Base-by-base conservation (phyloP, 116 monocot genomes). In the Papilionanthe hybrid region DNA sequence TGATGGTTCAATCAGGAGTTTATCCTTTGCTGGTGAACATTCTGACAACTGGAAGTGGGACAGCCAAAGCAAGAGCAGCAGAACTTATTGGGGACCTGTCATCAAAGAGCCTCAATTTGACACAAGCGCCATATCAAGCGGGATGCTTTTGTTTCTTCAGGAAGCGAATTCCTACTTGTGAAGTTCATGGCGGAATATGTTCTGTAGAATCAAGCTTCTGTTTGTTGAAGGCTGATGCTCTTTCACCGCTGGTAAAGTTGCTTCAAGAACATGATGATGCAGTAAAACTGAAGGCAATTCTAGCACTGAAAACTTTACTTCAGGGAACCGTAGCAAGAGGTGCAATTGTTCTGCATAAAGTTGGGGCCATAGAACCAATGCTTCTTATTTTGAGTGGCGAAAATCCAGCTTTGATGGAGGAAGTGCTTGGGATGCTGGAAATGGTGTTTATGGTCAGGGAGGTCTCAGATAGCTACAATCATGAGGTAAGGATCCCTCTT, bases 131-230 rank as follows among this genome's bases (percentile, higher is more conserved):
- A 13, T 49, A 58, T 4, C 45, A 4, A 27, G 75, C 67, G 12
- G 47, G 76, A 12, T 76, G 81, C n/a, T 81, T 76, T 66, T 66
- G 81, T 76, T 76, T 81, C 5, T 2, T 48, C 4, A 15, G 56
- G 41, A 27, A 66, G 43, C 6, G 42, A 22, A 7, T 67, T 49
- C 28, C 28, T 66, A 44, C 27, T 18, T 81, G 81, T 50, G 49
- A 76, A 68, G 45, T 81, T 66, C 81, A 81, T 55, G 76, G 76
- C 9, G 81, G 81, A 7, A 81, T 81, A 45, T 81, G 81, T 50
- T 60, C 63, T 48, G 66, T 66, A 3, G 19, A 66, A 45, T 76
- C 76, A n/a, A 77, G 66, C 25, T 75, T 81, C 28, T 81, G 81
- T 58, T 22, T 81, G 29, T 49, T 76, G 25, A 45, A 81, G 20